Base-by-base conservation (phyloP, 2,329 filamentous ascomycete genomes). In the Thielaviopsis populi region DNA sequence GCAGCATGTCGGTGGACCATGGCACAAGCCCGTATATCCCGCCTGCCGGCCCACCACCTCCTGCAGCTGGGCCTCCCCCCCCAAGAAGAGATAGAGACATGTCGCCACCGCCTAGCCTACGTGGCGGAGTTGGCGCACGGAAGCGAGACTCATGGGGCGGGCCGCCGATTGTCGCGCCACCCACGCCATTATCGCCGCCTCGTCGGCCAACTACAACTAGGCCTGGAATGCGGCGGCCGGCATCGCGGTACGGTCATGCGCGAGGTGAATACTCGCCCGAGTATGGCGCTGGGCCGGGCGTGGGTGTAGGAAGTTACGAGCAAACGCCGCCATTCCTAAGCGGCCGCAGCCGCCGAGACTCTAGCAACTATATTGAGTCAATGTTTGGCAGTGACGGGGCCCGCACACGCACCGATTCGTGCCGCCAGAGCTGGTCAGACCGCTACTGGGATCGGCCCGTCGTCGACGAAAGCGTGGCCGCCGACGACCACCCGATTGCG, bases 1-100 rank as follows among this genome's bases (percentile, higher is more conserved):
- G 65, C 19, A 66, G 65, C 15, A 62, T 64, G 62, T 66, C 65
- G 7, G 65, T 66, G 19, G 65, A 66, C n/a, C 62, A 66, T 30
- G 48, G 61, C 8, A 42, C 65, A 30, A 63, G 61, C 33, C 65
- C 65, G 6, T 66, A 63, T 48, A 15, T 50, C 1, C 65, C 50
- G 24, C 27, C 61, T n/a, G 3, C 42, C 27, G 59, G 40, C 43
- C 59, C 59, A 3, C 61, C 48, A 33, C 41, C 41, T 3, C 8
- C 40, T 2, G 7, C 50, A 30, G 13, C 37, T 10, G 40, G 59
- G n/a, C 30, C 41, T 10, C 54, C 27, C 42, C 61, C 42, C 2
- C 15, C 15, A 33, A 46, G 41, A 17, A 53, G 40, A 43, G 24
- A 40, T 41, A 40, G 62, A 3, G 62, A 63, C 8, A 33, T 63